Percentiles rank a stretch among this genome's conserved stretches.
Conservation (phyloP, 805 yeast species). For the Candida mattraensis region DNA sequence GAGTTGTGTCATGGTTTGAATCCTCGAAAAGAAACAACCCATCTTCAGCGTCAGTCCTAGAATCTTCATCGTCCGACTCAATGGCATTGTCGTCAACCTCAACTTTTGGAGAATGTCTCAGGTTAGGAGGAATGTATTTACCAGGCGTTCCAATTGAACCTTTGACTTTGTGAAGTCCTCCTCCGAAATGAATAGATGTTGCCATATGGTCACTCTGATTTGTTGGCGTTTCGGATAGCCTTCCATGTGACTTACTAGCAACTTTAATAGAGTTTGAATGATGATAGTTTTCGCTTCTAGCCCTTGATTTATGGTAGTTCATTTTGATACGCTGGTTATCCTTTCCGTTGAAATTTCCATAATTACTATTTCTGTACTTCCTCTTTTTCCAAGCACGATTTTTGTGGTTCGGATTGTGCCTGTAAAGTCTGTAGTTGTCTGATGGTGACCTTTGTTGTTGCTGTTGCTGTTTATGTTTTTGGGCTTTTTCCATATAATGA, state of each 20-base stretch:
- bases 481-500: constrained; percentile 68
- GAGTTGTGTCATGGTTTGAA: too few relatives aligned
- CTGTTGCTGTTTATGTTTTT: constrained; percentile 36
- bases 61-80: constrained; percentile 34
- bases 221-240: constrained; percentile 12
- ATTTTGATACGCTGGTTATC: constrained; percentile 24
- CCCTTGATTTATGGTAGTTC: constrained; percentile 10
- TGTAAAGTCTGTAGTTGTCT: constrained; percentile 16
- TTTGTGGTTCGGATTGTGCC: constrained; percentile 24
- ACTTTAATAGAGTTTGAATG: constrained; percentile 3
- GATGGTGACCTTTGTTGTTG: constrained; percentile 6
- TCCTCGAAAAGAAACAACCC: constrained; percentile 43
- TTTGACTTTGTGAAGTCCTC: constrained; percentile 18
- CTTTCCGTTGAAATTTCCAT: constrained; percentile 20
- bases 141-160: constrained; percentile 41
- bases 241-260: constrained; percentile 27
- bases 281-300: constrained; percentile 7
- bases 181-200: constrained; percentile 7
- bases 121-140: constrained; percentile 71
- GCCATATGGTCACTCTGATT: constrained; percentile 6
- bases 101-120: constrained; percentile 46
- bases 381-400: constrained; percentile 32
- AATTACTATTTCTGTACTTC: constrained; percentile 24
- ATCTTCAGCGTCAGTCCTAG: constrained; percentile 27
- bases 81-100: constrained; percentile 22